Evolutionary conservation across 371 early-diverging fungal genomes (phyloP).

Genomic region (Mortierella sp.): DNA sequence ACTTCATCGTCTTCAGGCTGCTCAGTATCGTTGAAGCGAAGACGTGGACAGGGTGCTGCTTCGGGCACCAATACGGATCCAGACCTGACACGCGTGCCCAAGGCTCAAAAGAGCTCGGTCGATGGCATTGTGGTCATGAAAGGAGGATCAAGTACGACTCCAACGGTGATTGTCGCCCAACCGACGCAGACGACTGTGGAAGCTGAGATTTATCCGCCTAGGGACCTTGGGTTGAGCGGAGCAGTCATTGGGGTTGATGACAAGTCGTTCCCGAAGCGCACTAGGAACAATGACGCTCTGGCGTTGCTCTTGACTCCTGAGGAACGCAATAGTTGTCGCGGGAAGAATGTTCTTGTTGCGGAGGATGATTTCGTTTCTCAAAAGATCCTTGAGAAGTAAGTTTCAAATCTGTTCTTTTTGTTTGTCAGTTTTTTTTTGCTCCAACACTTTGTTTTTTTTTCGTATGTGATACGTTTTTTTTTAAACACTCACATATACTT

Average conservation of each 20-base stretch:
- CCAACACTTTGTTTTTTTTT: no score
- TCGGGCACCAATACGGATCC: not conserved
- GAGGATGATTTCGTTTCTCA: conserved; percentile 55
- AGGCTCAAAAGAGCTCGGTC: not conserved
- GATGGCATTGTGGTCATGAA: not conserved
- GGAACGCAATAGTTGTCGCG: conserved; percentile 34
- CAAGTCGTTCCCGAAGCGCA: conserved; percentile 32
- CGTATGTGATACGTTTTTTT: not conserved
- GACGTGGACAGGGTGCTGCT: conserved; percentile 6
- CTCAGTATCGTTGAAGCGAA: conserved; percentile 18
- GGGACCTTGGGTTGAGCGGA: conserved; percentile 24
- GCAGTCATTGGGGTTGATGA: not conserved
- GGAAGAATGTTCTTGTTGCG: conserved; percentile 45
- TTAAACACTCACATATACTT: not conserved
- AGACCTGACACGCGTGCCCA: conserved; percentile 13
- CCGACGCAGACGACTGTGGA: not conserved
- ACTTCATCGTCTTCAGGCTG: not conserved
- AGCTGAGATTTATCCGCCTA: conserved; percentile 14
- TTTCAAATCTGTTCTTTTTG: not conserved
- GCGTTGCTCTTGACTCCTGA: conserved; percentile 31
- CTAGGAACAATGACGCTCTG: conserved; percentile 43
- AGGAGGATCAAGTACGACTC: not conserved
- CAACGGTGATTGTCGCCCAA: not conserved
- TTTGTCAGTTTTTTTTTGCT: no score
- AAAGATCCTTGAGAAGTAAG: conserved; percentile 51